phyloP scores from a whole-genome alignment of 768 basidiomycete species.

The Podaxis rugospora region DNA sequence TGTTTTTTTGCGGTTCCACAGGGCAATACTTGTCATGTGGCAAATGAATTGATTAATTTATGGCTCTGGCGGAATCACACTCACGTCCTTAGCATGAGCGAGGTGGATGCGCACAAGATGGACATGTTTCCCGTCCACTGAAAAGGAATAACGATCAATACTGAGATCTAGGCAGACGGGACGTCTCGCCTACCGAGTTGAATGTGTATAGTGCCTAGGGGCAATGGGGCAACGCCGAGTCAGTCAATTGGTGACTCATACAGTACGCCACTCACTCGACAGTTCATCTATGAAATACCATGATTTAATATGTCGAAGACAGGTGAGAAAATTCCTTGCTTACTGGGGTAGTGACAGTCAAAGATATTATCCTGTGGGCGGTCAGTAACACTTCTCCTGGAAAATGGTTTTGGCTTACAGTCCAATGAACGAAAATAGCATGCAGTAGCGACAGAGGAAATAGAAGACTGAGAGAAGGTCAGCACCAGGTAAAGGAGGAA shows the following conservation, averaged over 20 bases:
- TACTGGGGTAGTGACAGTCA: conserved; percentile 47
- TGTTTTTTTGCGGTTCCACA: conserved; percentile 60
- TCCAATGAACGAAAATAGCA: conserved; percentile 61
- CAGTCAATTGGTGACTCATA: not conserved
- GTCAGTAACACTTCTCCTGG: not conserved
- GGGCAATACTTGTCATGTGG: conserved; percentile 44
- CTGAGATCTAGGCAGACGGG: not conserved
- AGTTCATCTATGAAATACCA: conserved; percentile 44
- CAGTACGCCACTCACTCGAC: conserved; percentile 37
- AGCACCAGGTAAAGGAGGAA: conserved; percentile 18
- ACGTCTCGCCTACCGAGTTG: conserved; percentile 46
- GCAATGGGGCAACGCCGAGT: conserved; percentile 7
- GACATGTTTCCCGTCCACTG: conserved; percentile 65
- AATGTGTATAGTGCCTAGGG: conserved; percentile 59
- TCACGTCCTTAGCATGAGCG: conserved; percentile 68
- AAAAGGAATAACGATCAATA: not conserved
- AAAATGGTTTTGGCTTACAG: conserved; percentile 38
- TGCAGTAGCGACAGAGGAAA: conserved; percentile 69
- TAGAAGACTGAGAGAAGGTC: conserved; percentile 42
- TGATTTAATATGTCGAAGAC: conserved; percentile 13
- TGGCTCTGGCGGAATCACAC: conserved; percentile 16
- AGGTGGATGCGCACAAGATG: conserved; percentile 61
- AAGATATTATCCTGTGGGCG: conserved; percentile 49
- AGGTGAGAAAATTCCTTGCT: conserved; percentile 5
- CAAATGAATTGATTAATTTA: not conserved